A percentile compares a stretch with the other conserved stretches of the same genome.
Conservation (phyloP, 2,329 filamentous ascomycete species). For the Claviceps monticola region DNA sequence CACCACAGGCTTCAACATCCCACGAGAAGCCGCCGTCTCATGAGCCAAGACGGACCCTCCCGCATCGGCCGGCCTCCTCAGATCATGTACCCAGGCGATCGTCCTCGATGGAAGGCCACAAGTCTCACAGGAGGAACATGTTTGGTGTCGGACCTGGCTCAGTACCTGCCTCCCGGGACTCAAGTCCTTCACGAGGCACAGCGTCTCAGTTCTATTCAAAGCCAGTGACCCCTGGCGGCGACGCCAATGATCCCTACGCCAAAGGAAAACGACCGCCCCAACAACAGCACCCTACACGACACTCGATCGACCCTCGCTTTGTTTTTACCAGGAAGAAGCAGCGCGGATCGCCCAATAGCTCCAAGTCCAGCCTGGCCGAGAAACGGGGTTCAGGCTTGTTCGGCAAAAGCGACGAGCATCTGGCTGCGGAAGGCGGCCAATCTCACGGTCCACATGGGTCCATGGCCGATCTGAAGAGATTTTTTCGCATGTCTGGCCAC, state of each 20-base stretch:
- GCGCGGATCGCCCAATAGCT: slow-evolving; percentile 40
- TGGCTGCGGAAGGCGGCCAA: slow-evolving; percentile 13
- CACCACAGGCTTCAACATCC: slow-evolving; percentile 51
- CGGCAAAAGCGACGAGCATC: slow-evolving; percentile 20
- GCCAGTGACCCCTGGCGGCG: slow-evolving; percentile 65
- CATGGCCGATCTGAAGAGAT: slow-evolving; percentile 92
- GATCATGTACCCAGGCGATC: slow-evolving; percentile 28
- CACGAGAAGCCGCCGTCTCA: slow-evolving; percentile 35
- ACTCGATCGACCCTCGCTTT: slow-evolving; percentile 62
- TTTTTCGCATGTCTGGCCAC: slow-evolving; percentile 69
- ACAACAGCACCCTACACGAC: slow-evolving; percentile 45
- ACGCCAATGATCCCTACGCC: slow-evolving; percentile 77
- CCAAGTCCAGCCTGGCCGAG: slow-evolving; percentile 38
- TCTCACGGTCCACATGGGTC: slow-evolving; percentile 46
- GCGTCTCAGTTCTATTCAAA: slow-evolving; percentile 54
- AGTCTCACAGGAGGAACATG: slow-evolving; percentile 38
- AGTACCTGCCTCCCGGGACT: slow-evolving; percentile 44
- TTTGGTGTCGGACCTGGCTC: slow-evolving; percentile 40
- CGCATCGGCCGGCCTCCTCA: slow-evolving; percentile 29
- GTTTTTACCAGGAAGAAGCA: slow-evolving; percentile 69
- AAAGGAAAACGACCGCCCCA: slow-evolving; percentile 64
- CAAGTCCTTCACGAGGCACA: slow-evolving; percentile 48
- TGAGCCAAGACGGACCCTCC: slow-evolving; percentile 24
- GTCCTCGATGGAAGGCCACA: slow-evolving; percentile 24
- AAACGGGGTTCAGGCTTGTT: slow-evolving; percentile 36